phyloP scores from a whole-genome alignment of 371 early-diverging fungal genomes.

The Parasitella parasitica region DNA sequence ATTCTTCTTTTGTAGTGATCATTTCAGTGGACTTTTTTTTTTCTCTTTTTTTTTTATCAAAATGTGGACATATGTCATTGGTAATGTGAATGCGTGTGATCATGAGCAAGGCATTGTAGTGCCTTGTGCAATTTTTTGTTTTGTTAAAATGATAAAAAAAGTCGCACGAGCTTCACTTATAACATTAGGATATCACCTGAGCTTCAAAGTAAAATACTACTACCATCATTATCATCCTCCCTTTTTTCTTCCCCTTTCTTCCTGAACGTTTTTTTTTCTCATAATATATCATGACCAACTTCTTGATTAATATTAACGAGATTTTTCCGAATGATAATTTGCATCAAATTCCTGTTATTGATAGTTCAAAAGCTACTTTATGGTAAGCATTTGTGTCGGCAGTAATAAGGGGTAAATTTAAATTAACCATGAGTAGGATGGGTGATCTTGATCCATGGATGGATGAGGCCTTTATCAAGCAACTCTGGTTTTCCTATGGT shows the following conservation, averaged over 20 bases:
- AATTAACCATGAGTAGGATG: conserved; percentile 54
- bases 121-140: not conserved
- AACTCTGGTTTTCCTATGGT: conserved; percentile 69
- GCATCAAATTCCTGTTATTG: not conserved
- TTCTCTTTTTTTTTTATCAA: no score
- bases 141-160: not conserved
- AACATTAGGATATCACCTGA: not conserved
- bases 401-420: not conserved
- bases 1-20: no score
- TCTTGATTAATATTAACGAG: not conserved
- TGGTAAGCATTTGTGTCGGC: not conserved
- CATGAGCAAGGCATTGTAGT: not conserved
- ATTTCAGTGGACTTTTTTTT: not conserved
- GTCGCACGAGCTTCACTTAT: not conserved
- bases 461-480: conserved; percentile 74
- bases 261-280: not conserved
- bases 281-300: not conserved
- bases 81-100: not conserved
- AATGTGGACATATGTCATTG: no score
- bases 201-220: not conserved
- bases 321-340: not conserved
- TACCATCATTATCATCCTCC: not conserved
- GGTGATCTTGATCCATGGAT: conserved; percentile 86
- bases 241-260: not conserved
- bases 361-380: conserved; percentile 1